A percentile compares a stretch with the other conserved stretches of the same genome.
These are phyloP conservation scores for Hypomontagnella submonticulosa DNA, from an alignment of 495 filamentous ascomycete genomes.

Conservation along the genomic window DNA sequence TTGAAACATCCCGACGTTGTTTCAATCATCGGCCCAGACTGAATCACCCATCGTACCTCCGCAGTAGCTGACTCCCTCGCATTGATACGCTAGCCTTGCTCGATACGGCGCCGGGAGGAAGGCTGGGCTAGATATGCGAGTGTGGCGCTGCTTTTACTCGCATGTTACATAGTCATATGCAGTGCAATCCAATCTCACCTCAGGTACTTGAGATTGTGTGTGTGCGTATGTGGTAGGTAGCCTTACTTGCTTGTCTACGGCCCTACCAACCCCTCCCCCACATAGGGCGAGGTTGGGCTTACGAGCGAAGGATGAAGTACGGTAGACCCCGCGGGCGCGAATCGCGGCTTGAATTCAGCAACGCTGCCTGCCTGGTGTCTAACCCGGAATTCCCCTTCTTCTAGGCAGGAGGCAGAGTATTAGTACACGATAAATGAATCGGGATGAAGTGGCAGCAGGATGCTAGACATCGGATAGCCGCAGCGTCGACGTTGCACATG, in stretches of 20 bases:
- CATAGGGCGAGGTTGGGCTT: not conserved
- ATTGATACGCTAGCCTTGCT: slow-evolving; percentile 3
- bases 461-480: slow-evolving; percentile 27
- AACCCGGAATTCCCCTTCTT: not conserved
- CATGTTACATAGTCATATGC: slow-evolving; percentile 17
- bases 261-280: slow-evolving; percentile 13
- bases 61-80: not conserved
- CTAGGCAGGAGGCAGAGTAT: not conserved
- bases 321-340: not conserved
- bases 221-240: slow-evolving; percentile 23
- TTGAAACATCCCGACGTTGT: slow-evolving; percentile 2
- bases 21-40: not conserved
- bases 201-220: slow-evolving; percentile 11
- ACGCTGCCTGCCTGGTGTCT: not conserved
- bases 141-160: slow-evolving; percentile 31
- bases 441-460: slow-evolving; percentile 1
- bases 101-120: not conserved
- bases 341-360: not conserved
- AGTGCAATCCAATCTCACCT: slow-evolving; percentile 20
- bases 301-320: not conserved
- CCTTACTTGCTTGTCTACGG: slow-evolving; percentile 17
- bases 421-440: not conserved
- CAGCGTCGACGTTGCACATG: slow-evolving; percentile 31
- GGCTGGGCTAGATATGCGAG: slow-evolving; percentile 3
- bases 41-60: not conserved